Conservation (phyloP, 257 asterid species). For the Solanum neorickii region DNA sequence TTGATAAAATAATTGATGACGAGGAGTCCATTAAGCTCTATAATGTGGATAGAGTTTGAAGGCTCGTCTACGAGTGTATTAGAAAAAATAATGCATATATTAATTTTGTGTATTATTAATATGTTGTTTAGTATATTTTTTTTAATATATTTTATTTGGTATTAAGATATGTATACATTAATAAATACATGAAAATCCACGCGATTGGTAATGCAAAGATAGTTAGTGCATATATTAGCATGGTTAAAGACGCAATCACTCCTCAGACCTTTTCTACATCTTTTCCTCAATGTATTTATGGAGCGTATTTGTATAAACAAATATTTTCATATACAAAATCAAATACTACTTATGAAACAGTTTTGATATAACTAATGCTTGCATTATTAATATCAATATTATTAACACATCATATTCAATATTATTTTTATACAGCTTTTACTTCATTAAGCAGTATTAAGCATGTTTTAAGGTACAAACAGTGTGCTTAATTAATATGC, state of each 20-base stretch:
- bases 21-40: constrained; percentile 21
- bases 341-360: not conserved
- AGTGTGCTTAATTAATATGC: not conserved
- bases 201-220: too few relatives aligned
- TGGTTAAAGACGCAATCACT: not conserved
- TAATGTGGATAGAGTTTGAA: constrained; percentile 27
- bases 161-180: not conserved
- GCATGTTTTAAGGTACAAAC: not conserved
- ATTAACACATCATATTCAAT: too few relatives aligned
- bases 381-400: not conserved
- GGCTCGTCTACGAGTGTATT: not conserved
- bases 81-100: not conserved
- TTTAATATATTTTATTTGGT: not conserved
- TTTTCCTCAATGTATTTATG: too few relatives aligned
- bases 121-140: rapidly evolving
- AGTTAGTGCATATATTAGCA: not conserved
- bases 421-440: not conserved
- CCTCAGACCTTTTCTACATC: not conserved
- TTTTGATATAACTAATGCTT: too few relatives aligned
- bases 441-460: not conserved
- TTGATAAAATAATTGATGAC: not conserved
- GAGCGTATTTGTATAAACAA: too few relatives aligned
- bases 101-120: too few relatives aligned
- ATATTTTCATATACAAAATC: not conserved
- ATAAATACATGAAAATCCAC: not conserved